Conservation (phyloP, 106 monocot species). For the Allium fistulosum region DNA sequence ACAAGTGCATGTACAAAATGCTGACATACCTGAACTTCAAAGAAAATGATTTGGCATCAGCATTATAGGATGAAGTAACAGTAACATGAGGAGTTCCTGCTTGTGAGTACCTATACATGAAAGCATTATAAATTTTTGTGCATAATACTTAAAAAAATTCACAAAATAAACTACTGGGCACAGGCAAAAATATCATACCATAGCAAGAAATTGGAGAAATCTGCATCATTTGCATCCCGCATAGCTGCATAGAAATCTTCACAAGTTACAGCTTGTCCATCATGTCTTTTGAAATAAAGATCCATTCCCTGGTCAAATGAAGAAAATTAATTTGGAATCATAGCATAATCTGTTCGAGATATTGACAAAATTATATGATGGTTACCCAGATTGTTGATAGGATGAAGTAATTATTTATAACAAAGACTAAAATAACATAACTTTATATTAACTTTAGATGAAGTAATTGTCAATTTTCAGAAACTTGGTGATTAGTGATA, state of each 20-base stretch:
- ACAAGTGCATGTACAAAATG: neutral
- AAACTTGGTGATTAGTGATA: too few species aligned
- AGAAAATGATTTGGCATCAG: slow-evolving; percentile 54
- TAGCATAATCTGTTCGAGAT: too few species aligned
- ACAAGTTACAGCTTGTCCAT: slow-evolving; percentile 98
- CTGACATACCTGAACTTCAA: slow-evolving; percentile 79
- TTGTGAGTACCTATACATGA: slow-evolving; percentile 81
- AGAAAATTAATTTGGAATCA: too few species aligned
- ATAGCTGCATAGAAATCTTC: slow-evolving; percentile 99
- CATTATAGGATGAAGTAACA: slow-evolving; percentile 75
- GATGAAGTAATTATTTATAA: neutral
- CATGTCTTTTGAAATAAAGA: slow-evolving; percentile 98
- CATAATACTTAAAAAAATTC: neutral
- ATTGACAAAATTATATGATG: neutral
- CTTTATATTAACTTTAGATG: too few species aligned
- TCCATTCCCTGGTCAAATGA: slow-evolving; percentile 73
- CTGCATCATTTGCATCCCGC: slow-evolving; percentile 92
- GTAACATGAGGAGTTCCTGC: slow-evolving; percentile 79
- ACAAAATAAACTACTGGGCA: neutral
- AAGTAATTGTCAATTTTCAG: too few species aligned
- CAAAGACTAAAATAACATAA: too few species aligned
- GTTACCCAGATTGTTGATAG: neutral
- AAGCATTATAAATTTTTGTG: neutral
- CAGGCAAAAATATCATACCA: slow-evolving; percentile 36
- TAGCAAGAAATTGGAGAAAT: slow-evolving; percentile 73